Evolutionary conservation across 2,329 filamentous ascomycete genomes (phyloP).

Genomic region (Xylaria sp.): DNA sequence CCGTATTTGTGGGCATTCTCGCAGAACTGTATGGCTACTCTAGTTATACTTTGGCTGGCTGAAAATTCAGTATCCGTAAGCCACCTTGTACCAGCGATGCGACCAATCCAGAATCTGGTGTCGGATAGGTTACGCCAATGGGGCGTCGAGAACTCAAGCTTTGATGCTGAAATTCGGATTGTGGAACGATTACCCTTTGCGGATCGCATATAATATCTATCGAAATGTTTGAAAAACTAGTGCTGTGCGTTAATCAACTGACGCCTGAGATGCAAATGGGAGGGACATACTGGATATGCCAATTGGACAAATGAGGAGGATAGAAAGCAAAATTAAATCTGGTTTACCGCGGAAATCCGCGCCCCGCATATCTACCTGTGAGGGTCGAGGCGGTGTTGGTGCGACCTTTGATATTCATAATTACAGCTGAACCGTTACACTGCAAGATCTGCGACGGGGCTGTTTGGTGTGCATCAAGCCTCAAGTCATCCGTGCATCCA

Average conservation of each 20-base stretch:
- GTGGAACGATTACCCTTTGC: constrained; percentile 35
- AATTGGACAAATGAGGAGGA: neutral
- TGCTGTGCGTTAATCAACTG: constrained; percentile 2
- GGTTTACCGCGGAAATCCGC: neutral
- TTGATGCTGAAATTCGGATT: constrained; percentile 39
- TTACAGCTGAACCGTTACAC: constrained; percentile 14
- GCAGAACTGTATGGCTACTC: constrained; percentile 44
- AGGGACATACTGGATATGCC: constrained; percentile 12
- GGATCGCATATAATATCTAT: constrained; percentile 29
- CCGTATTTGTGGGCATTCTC: constrained; percentile 47
- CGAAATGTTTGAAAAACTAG: neutral
- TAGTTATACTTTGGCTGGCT: constrained; percentile 44
- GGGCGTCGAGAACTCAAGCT: constrained; percentile 43
- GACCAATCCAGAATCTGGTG: constrained; percentile 38
- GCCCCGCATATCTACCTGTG: neutral
- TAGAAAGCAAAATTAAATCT: neutral
- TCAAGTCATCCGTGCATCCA: constrained; percentile 6
- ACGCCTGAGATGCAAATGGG: neutral
- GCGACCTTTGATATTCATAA: neutral
- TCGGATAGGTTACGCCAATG: constrained; percentile 40
- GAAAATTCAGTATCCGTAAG: constrained; percentile 39
- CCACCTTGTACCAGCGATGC: constrained; percentile 39
- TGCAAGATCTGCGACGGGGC: constrained; percentile 13
- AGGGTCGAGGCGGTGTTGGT: constrained; percentile 1
- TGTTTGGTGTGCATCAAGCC: constrained; percentile 12